Percentiles rank a stretch among this genome's conserved stretches.
Evolutionary conservation across 2,329 filamentous ascomycete genomes (phyloP).

Genomic region (Sporothrix brasiliensis): DNA sequence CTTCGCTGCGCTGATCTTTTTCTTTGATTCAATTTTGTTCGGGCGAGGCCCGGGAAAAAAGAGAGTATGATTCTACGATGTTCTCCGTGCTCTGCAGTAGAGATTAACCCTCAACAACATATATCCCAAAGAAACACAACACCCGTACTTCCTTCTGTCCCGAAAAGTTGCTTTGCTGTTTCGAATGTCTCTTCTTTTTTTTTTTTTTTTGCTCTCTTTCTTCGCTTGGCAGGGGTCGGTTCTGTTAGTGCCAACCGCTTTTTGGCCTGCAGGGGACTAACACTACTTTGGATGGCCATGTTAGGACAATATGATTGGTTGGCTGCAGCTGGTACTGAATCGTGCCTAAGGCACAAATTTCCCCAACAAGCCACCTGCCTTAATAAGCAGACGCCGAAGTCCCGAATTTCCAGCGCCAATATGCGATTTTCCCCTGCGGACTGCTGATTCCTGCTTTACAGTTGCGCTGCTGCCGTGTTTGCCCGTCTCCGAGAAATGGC

Average conservation of each 20-base stretch:
- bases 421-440: background rate
- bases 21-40: no score
- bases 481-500: conserved; percentile 19
- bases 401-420: conserved; percentile 15
- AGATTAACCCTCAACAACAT: no score
- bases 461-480: background rate
- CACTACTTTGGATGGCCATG: conserved; percentile 12
- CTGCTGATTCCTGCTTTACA: background rate
- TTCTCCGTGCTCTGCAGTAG: no score
- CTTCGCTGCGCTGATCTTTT: background rate
- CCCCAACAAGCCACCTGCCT: background rate
- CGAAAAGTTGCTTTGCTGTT: no score
- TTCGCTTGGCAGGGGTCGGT: conserved; percentile 20
- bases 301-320: background rate
- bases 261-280: conserved; percentile 10
- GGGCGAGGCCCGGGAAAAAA: no score
- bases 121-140: no score
- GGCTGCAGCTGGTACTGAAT: background rate
- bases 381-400: conserved; percentile 26
- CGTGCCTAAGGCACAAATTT: background rate
- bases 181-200: background rate
- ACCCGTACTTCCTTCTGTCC: no score
- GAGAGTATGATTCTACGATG: no score
- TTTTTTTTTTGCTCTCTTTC: conserved; percentile 3
- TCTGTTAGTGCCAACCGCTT: conserved; percentile 14